Conservation (phyloP, 306 rosid genomes). For the Abrus pulchellus region DNA sequence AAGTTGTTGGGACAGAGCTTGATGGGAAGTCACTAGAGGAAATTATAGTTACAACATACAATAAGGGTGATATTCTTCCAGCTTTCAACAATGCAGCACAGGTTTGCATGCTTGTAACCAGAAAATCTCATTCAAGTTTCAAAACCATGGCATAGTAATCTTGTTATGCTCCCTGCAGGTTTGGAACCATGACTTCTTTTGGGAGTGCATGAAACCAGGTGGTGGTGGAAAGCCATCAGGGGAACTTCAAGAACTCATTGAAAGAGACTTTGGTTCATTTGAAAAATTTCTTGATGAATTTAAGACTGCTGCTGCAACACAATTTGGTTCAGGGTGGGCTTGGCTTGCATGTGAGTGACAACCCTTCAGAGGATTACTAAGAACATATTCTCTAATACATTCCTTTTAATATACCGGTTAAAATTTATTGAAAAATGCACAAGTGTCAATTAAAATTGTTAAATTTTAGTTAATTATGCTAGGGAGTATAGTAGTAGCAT, state of each 20-base stretch:
- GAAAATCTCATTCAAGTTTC: neutral
- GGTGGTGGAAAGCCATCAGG: conserved; percentile 83
- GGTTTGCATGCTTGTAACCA: conserved; percentile 48
- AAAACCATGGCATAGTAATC: conserved; percentile 1
- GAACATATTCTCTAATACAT: too few relatives aligned
- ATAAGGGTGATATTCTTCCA: conserved; percentile 80
- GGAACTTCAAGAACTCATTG: conserved; percentile 75
- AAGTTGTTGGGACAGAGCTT: conserved; percentile 73
- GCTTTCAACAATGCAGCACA: conserved; percentile 88
- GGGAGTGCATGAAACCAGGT: conserved; percentile 89
- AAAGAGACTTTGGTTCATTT: conserved; percentile 83
- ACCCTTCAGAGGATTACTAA: neutral
- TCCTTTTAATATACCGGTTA: too few relatives aligned
- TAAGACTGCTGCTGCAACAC: conserved; percentile 79
- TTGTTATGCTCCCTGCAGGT: conserved; percentile 50
- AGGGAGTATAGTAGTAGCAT: too few relatives aligned
- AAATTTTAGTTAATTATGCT: too few relatives aligned
- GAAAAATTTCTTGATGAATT: conserved; percentile 65
- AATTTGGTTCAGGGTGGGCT: conserved; percentile 95
- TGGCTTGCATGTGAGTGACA: conserved; percentile 86
- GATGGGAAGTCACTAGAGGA: conserved; percentile 66
- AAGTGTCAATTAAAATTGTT: too few relatives aligned
- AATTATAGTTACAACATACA: conserved; percentile 60
- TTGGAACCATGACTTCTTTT: conserved; percentile 95
- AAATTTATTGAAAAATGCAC: too few relatives aligned